Evolutionary conservation across 768 basidiomycete genomes (phyloP).

Genomic region (Suillus clintonianus): DNA sequence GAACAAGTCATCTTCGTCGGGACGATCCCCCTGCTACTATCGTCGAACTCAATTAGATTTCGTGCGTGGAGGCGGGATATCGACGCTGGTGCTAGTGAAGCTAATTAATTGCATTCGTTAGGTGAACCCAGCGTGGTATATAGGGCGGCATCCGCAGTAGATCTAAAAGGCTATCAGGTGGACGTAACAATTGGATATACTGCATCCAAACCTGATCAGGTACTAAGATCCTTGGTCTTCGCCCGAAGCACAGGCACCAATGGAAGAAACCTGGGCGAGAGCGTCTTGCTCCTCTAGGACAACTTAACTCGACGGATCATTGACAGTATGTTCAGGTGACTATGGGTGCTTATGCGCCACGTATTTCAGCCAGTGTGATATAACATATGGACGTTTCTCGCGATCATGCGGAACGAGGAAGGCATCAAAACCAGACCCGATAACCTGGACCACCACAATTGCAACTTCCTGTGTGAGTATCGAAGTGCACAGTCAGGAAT

Average conservation of each 20-base stretch:
- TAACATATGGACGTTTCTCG: background rate
- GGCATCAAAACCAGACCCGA: background rate
- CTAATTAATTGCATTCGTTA: background rate
- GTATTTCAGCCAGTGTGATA: background rate
- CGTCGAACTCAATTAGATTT: background rate
- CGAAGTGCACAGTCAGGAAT: background rate
- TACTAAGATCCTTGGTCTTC: background rate
- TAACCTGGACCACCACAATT: background rate
- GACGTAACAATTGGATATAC: background rate
- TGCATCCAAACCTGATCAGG: background rate
- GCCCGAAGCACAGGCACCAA: background rate
- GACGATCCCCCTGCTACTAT: background rate
- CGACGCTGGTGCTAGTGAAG: background rate
- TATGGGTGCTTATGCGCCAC: background rate
- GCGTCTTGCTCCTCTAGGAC: too few species aligned
- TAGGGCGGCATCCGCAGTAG: background rate
- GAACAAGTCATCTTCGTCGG: background rate
- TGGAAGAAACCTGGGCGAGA: background rate
- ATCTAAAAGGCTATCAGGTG: background rate
- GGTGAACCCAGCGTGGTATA: background rate
- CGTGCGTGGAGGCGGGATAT: background rate
- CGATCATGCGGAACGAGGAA: background rate
- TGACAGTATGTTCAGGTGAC: background rate
- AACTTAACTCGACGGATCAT: too few species aligned
- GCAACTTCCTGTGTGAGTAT: background rate